Evolutionary conservation across 140 eudicot species (phyloP), one percentile per base, ranked within the genome.

Genomic region (Senecio squalidus): DNA sequence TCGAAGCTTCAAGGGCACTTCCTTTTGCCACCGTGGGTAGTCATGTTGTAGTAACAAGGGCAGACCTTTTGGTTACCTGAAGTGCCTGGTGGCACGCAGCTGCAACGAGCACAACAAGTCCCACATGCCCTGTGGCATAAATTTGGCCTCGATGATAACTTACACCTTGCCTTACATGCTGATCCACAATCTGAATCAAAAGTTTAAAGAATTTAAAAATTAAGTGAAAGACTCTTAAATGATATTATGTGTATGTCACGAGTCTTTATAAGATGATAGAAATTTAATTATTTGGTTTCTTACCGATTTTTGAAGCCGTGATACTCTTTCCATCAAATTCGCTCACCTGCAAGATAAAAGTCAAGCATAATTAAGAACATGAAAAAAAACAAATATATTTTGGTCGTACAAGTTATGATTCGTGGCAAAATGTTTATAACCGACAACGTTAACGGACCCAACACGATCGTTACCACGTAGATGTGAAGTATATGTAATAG

Each of bases 31-130:
- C 79, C 80, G 34, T 74, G 87, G 31, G 84, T 84, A n/a, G 80
- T 80, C 84, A 77, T 71, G 58, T 44, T 80, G 71, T 66, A 62
- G 63, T 84, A 84, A 68, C 94, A 84, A 38, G 94, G 82, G 33
- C 93, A 84, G 25, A 63, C 69, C 54, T 80, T 68, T 29, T 73
- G 66, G 73, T 76, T 76, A 57, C 86, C 86, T 18, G 86, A 73
- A 47, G 93, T 80, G 31, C 85, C 90, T 0, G 85, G 80, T 15
- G 91, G 91, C 17, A 82, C 85, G 14, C 83, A 78, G 34, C 52
- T 50, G 62, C 93, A 84, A n/a, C 83, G 72, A 11, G 66, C 55
- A 50, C 93, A 83, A 56, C 93, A 80, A 1, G 84, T 74, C 25
- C 88, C 84, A 21, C 94, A 84, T 1, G 82, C 84, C 61, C 84